These are phyloP conservation scores for Peribolospora kevripleyi DNA, from an alignment of 768 basidiomycete species.

Conservation along the genomic window DNA sequence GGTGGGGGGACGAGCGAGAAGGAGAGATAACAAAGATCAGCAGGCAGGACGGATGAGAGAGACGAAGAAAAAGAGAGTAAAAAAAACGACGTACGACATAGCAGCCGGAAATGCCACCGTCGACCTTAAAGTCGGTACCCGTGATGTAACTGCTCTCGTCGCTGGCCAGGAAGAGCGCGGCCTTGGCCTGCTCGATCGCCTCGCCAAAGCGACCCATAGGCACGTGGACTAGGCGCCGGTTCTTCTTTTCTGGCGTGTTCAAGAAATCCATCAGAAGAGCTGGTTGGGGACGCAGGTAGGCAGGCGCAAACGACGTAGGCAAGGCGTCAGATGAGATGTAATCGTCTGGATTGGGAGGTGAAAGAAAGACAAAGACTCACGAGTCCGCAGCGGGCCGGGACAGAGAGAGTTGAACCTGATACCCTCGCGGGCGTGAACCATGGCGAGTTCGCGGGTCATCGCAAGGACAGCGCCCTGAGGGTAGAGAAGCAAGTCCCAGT, in stretches of 20 bases:
- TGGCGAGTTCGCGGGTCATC: slow-evolving; percentile 91
- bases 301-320: neutral
- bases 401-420: slow-evolving; percentile 89
- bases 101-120: slow-evolving; percentile 73
- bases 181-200: slow-evolving; percentile 81
- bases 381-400: slow-evolving; percentile 81
- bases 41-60: neutral
- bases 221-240: slow-evolving; percentile 35
- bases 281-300: slow-evolving; percentile 17
- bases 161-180: slow-evolving; percentile 75
- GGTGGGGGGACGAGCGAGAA: neutral
- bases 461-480: slow-evolving; percentile 70
- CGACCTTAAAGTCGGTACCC: slow-evolving; percentile 71
- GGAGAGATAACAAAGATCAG: neutral
- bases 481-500: neutral
- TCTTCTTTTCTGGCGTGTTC: slow-evolving; percentile 79
- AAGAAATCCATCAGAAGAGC: slow-evolving; percentile 97
- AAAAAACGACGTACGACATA: slow-evolving; percentile 34
- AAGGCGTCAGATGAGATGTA: neutral
- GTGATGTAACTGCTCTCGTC: slow-evolving; percentile 94
- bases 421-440: slow-evolving; percentile 92
- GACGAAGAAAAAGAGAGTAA: too few relatives aligned
- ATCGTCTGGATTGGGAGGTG: neutral
- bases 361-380: slow-evolving; percentile 25
- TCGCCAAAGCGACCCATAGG: slow-evolving; percentile 97